Evolutionary conservation across 2,329 filamentous ascomycete species (phyloP), one percentile per base, ranked within the genome.

Genomic region (Pestalotiopsis sp.): DNA sequence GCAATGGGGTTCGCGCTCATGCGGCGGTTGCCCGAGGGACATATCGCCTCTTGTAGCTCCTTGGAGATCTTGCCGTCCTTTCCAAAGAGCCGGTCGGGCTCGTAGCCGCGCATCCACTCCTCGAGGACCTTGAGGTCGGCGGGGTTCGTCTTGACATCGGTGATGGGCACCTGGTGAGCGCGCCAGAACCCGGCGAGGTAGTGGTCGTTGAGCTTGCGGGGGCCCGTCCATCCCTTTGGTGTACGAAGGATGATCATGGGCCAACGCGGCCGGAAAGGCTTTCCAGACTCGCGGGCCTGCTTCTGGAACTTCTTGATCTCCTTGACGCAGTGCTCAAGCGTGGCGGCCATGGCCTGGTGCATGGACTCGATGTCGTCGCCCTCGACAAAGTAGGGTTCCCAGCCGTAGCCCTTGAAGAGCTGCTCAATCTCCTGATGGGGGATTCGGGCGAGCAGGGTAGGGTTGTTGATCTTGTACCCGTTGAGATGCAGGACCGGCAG

Each of bases 391-490:
- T 93, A 94, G 9, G 92, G 92, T 63, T 90, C 88, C 90, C 91
- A 95, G 72, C 92, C 92, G 75, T 94, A 94, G 38, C 92, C 92
- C 57, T 87, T 72, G 79, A 95, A 92, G 20, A 95, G 83, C 27
- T 85, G 82, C 73, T 89, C 86, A 5, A 95, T 84, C 80, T 95
- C 92, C 70, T 92, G 88, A 77, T 94, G 91, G 58, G 88, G 88
- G 75, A 95, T 91, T 72, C 92, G 89, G 14, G 92, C 89, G 17
- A 94, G 86, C 0, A 95, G 77, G 4, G 90, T 94, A 9, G 91
- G 91, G 79, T 93, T 93, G 83, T 93, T 93, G 83, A 94, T 94
- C 84, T 95, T 95, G 86, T 94, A 95, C 61, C 92, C 92, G 74
- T 95, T 95, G 41, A 95, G 84, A 78, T 95, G 92, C 12, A 95